Evolutionary conservation across 306 rosid genomes (phyloP), one percentile per base, ranked within the genome.

Genomic region (Cicer yamashitae): DNA sequence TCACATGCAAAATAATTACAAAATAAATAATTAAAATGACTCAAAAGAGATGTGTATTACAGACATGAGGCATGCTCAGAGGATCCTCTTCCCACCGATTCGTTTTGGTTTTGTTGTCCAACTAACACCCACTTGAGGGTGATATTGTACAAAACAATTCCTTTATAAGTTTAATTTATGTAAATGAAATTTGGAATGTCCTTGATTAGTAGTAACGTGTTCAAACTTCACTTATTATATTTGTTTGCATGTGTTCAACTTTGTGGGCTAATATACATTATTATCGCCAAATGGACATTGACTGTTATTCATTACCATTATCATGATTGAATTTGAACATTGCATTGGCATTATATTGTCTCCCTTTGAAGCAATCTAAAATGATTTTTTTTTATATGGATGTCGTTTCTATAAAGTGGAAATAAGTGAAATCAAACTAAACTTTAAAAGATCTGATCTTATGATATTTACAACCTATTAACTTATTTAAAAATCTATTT

Each of bases 331-430:
- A 39, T 25, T 25, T 25, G 34, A 3, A 25, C 34, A 25, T 25
- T 25, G 34, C 73, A 13, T 46, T 60, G 70, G 70, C 79, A 76
- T 76, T 74, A 76, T 64, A 64, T 67, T 76, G 84, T 76, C 84
- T 77, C 71, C 3, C 15, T 43, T 10, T 63, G 14, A 79, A 79
- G 81, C 84, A 72, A 80, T 66, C 74, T 59, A 22, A 48, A 57
- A 75, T 71, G 15, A 79, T 79, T 71, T 64, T 77, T 37, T 77
- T 25, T 2, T 22, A 22, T n/a, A 25, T 2, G 34, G 34, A 25
- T 25, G 34, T 25, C 2, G 34, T 0, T 25, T 2, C 4, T 3
- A 25, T 25, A 25, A 4, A 3, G 34, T 0, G 34, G 34, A 3
- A 25, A 2, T 25, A 25, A 0, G 34, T 25, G 0, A 3, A 2